A percentile compares a stretch with the other conserved stretches of the same genome.
These are phyloP conservation scores for Odontarrhena argentea DNA, from an alignment of 345 rosid genomes.

Conservation along the genomic window DNA sequence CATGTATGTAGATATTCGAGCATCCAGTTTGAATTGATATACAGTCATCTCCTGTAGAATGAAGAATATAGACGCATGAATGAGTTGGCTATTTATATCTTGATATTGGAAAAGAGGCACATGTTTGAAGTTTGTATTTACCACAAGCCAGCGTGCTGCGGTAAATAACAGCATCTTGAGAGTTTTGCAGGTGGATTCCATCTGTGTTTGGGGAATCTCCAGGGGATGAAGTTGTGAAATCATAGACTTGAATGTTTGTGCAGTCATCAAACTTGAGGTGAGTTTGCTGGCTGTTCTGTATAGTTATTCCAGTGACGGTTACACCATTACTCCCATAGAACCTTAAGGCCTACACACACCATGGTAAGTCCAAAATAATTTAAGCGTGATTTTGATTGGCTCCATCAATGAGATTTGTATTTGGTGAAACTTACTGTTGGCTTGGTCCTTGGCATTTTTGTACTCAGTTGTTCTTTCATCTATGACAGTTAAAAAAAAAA, in stretches of 20 bases:
- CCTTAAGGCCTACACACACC: constrained; percentile 64
- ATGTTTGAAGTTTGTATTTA: constrained; percentile 44
- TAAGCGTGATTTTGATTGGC: constrained; percentile 1
- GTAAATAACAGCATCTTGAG: constrained; percentile 61
- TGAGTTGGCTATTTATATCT: constrained; percentile 7
- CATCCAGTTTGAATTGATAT: constrained; percentile 86
- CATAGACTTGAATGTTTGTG: constrained; percentile 59
- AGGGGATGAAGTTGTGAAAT: constrained; percentile 66
- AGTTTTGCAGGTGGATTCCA: constrained; percentile 88
- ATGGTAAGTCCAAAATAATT: neutral
- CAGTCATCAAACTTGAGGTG: constrained; percentile 85
- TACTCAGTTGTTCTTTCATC: constrained; percentile 42
- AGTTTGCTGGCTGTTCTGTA: constrained; percentile 88
- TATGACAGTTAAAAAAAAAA: constrained; percentile 30
- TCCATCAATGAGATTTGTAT: neutral
- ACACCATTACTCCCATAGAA: constrained; percentile 80
- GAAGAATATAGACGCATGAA: neutral
- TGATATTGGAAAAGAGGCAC: neutral
- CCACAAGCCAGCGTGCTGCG: constrained; percentile 69
- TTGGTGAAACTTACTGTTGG: constrained; percentile 60
- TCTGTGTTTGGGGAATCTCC: constrained; percentile 81
- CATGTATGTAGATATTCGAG: constrained; percentile 68
- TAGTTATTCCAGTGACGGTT: constrained; percentile 70
- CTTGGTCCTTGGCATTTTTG: constrained; percentile 66
- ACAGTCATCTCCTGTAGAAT: constrained; percentile 83